These are phyloP conservation scores for Suillus subalutaceus DNA, from an alignment of 768 basidiomycete species.

Conservation along the genomic window DNA sequence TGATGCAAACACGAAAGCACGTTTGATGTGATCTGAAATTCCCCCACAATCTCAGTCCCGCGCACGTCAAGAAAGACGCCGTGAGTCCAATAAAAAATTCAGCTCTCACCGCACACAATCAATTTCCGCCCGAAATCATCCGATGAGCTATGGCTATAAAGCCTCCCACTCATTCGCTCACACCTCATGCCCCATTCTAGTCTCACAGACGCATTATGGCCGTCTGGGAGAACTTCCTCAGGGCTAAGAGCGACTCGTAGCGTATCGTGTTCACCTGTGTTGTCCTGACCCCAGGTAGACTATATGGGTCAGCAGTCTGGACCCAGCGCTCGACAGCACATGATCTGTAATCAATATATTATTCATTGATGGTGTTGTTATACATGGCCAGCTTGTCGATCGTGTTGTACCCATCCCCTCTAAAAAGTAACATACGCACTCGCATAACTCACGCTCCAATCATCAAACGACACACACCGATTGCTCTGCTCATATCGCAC, in stretches of 20 bases:
- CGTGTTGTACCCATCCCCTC: background rate
- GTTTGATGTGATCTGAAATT: conserved; percentile 13
- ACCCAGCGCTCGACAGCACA: conserved; percentile 2
- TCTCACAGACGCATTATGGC: conserved; percentile 18
- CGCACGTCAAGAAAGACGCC: background rate
- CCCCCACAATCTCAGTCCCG: background rate
- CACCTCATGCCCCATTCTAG: conserved; percentile 24
- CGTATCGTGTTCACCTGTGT: conserved; percentile 1
- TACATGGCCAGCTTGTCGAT: background rate
- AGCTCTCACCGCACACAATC: background rate
- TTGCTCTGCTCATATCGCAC: conserved; percentile 95
- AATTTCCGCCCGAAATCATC: conserved; percentile 1
- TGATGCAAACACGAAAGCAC: conserved; percentile 1
- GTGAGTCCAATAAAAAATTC: conserved; percentile 14
- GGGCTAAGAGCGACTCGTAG: conserved; percentile 22
- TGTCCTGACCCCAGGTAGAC: conserved; percentile 2
- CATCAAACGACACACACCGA: conserved; percentile 61
- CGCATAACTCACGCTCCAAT: conserved; percentile 96
- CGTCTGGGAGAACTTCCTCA: conserved; percentile 33
- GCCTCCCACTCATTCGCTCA: background rate
- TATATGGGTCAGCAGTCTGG: background rate
- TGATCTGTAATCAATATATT: background rate
- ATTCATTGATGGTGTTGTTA: background rate
- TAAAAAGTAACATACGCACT: conserved; percentile 76
- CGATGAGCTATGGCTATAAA: conserved; percentile 7